Base-by-base conservation (phyloP, 1,284 basidiomycete species). In the Vanrija sp. region DNA sequence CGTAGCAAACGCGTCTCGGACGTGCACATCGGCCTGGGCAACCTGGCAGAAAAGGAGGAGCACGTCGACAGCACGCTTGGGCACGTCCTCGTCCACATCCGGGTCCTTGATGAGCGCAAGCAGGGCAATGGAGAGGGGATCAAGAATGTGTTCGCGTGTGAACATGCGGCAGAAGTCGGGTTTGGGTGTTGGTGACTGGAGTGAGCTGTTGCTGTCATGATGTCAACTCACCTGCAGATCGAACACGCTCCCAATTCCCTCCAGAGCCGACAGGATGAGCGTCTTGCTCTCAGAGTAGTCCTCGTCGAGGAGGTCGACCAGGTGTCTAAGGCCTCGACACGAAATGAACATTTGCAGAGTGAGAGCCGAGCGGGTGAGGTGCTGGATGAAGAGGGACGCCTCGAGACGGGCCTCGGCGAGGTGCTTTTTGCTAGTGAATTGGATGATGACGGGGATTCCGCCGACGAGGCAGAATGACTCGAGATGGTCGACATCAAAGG, bases 141-240 rank as follows among this genome's bases (percentile, higher is more conserved):
- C 94, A 38, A 97, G 80, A 6, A 98, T 80, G 16, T 94, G 94
- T 75, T 97, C 95, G 23, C 91, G 84, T 29, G 96, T 92, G 77
- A 98, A 94, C 89, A 98, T 96, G 16, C 95, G 85, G 71, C 94
- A 98, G 72, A 98, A 97, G 76, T 98, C 95, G 71, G 95, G 97
- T 68, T 96, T 91, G 8, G 93, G 94, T 8, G 93, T 96, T 1
- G 94, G 91, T 49, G 89, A 92, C 75, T 94, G 52, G 34, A 3
- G 46, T 54, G 25, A 54, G 25, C 12, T 42, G 16, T 8, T n/a
- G 16, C 29, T 16, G 5, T 10, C 3, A 15, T 0, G 38, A 5
- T 14, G 16, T 3, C 34, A 34, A 57, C 70, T 23, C n/a, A 78
- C 75, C 65, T 82, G 80, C 21, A 98, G 82, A 64, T 98, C 94